These are phyloP conservation scores for Furculomyces boomerangus DNA, from an alignment of 371 early-diverging fungal genomes.

Conservation along the genomic window DNA sequence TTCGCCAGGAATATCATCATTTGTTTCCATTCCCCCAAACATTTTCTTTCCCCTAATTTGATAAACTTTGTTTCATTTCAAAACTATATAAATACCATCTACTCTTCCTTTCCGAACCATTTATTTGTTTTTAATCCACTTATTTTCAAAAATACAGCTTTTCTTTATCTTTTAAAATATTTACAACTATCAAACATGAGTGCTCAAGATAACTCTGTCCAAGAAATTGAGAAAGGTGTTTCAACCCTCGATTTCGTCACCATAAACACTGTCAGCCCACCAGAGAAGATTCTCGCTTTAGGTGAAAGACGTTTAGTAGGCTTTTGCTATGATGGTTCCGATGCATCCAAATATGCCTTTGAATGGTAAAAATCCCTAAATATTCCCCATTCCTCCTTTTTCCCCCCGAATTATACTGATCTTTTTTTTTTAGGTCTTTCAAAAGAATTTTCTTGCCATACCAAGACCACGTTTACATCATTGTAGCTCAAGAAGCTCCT, in stretches of 20 bases:
- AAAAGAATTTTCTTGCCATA: conserved; percentile 1
- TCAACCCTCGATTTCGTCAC: neutral
- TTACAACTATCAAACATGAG: neutral
- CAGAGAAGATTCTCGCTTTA: conserved; percentile 2
- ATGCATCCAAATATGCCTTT: conserved; percentile 2
- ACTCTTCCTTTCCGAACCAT: neutral
- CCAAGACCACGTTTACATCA: conserved; percentile 4
- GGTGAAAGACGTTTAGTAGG: conserved; percentile 2
- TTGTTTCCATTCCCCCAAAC: neutral
- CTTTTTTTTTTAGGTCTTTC: conserved; percentile 7
- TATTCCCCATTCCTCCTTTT: neutral
- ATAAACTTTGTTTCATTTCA: neutral
- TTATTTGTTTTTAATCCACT: neutral
- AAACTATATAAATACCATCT: no score
- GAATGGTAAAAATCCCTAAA: neutral
- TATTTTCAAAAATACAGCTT: neutral
- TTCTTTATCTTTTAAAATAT: neutral
- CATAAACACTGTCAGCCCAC: neutral
- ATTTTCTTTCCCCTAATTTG: neutral
- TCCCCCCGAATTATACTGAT: neutral
- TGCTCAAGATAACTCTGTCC: neutral
- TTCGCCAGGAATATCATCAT: neutral
- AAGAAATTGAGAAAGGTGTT: neutral
- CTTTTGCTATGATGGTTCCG: conserved; percentile 3
- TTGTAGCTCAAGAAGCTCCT: neutral